Base-by-base conservation (phyloP, 2,329 filamentous ascomycete species). In the Mycosphaerelloides madeirae region DNA sequence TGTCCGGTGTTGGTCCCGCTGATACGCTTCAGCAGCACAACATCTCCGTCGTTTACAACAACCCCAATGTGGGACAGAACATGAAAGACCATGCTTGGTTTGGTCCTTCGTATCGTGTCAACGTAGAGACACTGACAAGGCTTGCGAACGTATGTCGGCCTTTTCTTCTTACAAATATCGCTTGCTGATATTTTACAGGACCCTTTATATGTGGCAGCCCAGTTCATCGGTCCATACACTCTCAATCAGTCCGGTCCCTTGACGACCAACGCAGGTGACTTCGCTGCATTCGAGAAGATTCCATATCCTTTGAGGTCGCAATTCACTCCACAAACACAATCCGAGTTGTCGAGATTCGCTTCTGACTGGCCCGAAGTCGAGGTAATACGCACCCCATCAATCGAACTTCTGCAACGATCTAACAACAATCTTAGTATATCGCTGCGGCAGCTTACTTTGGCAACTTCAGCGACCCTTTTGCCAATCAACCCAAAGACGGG, bases 41-140 rank as follows among this genome's bases (percentile, higher is more conserved):
- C 9, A 68, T 70, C 36, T 48, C 55, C 1, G 40, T 63, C 3
- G 9, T 62, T 2, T 41, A 45, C 2, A 44, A 61, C 18, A 42
- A 52, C 3, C 49, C 58, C 5, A 61, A 60, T 13, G 63, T 65
- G 6, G 61, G 61, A 18, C 55, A 57, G 29, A 58, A 60, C 28
- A 52, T 43, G 48, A 68, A 80, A 46, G 80, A 85, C 56, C 79
- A 81, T 65, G 64, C 56, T 38, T 60, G 65, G 53, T 72, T 78
- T 9, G 61, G 50, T 5, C 43, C 46, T 2, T 34, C 44, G 3
- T 52, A 58, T 18, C 51, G 46, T n/a, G 56, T 61, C 28, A 54
- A 59, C n/a, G 40, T 55, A 6, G 40, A 53, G 1, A 59, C 57
- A n/a, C n/a, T n/a, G n/a, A n/a, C n/a, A n/a, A n/a, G n/a, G n/a